Base-by-base conservation (phyloP, 768 basidiomycete species). In the Pilatotrama ljubarskyi region DNA sequence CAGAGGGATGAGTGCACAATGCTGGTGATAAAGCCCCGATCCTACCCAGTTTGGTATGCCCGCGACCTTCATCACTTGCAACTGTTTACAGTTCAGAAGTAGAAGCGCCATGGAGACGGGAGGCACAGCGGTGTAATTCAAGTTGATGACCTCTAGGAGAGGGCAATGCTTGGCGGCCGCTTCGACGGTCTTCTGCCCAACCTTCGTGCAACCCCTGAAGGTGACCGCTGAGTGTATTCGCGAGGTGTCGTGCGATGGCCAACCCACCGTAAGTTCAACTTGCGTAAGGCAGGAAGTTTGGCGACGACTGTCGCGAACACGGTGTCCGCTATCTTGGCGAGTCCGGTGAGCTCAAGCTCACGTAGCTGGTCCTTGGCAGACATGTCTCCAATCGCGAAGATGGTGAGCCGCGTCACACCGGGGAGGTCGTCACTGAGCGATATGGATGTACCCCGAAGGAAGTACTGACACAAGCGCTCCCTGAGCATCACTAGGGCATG, bases 41-140 rank as follows among this genome's bases (percentile, higher is more conserved):
- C 80, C 66, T 54, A 82, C 88, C 83, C 87, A 86, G 65, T 78
- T 85, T 13, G 75, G 70, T 54, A 88, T 79, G 5, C 84, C 85
- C 3, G 87, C 85, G 5, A 86, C 70, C 66, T 90, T 90, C 41
- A 90, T 68, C 0, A 83, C 79, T 64, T 84, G 76, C 17, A 90
- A 61, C 9, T 74, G 64, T 20, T 66, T 63, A 58, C 80, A 78
- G 47, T 67, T 71, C 4, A 72, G 66, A 0, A 85, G 68, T 17
- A 86, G 64, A 9, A 77, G 72, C 1, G 76, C 73, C 8, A 90
- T 67, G 15, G 82, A 79, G 1, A 63, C 57, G 0, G 86, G 82
- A 1, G 81, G 71, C 5, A 80, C 78, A 3, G 82, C 75, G 2
- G 88, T 90, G 59, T 84, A 84, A 64, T 80, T 87, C 36, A 89